Base-by-base conservation (phyloP, 2,329 filamentous ascomycete species). In the Malbranchea zuffiana region DNA sequence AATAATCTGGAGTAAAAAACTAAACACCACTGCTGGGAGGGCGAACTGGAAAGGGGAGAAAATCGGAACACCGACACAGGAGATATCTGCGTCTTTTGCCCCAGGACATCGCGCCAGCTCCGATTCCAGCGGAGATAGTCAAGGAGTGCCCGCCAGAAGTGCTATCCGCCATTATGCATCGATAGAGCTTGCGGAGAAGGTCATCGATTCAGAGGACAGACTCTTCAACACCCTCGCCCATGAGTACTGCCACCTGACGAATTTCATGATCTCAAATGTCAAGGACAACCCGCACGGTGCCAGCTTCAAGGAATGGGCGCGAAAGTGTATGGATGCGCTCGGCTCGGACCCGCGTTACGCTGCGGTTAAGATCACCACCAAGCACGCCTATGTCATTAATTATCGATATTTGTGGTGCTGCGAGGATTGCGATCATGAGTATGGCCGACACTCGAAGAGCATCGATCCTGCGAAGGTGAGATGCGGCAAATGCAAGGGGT, bases 331-430 rank as follows among this genome's bases (percentile, higher is more conserved):
- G 10, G 44, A 50, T 19, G 57, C 55, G 18, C 44, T 66, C 28
- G 49, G 48, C 32, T 39, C 48, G 16, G 51, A 65, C 2, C 67
- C 66, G 0, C 82, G 87, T 47, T 69, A 64, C 2, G 67, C 74
- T 2, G 78, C 75, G 3, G 62, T 95, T 28, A 63, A 78, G 21
- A 84, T 96, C 13, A 94, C 86, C 1, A 95, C 87, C 0, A 92
- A 83, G 53, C 88, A 98, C 59, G 73, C 67, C 20, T 98, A 95
- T 57, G 73, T 79, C 33, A 96, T 96, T 51, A 80, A 87, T 48
- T 94, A 84, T 65, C 92, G 88, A 63, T 98, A 88, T 54, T 63
- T 87, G 13, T 96, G 90, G 88, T 66, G 72, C 27, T 96, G 88
- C 55, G 62, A 56, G 3, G 57, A 53, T 3, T 96, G 90, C 53